Evolutionary conservation across 2,329 filamentous ascomycete species (phyloP).

Genomic region (Paracamarosporium sp.): DNA sequence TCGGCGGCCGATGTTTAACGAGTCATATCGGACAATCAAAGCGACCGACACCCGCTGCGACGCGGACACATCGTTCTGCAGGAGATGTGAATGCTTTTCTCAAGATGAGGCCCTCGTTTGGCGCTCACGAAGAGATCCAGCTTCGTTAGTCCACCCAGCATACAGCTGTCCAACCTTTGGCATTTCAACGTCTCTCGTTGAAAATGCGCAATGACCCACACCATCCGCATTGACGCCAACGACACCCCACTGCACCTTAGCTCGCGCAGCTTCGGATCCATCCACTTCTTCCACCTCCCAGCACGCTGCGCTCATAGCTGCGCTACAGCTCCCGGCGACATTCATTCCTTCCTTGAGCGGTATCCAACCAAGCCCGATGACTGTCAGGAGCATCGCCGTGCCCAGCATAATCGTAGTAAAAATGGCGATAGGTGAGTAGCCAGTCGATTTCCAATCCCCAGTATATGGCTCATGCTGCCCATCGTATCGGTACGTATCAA

Average conservation of each 20-base stretch:
- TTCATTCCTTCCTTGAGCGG: slow-evolving; percentile 79
- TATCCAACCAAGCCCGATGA: slow-evolving; percentile 68
- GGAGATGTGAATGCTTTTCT: too few species aligned
- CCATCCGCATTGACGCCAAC: slow-evolving; percentile 6
- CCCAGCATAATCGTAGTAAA: slow-evolving; percentile 16
- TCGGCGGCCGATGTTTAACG: neutral
- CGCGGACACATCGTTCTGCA: too few species aligned
- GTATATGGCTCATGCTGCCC: neutral
- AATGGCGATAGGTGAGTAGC: slow-evolving; percentile 24
- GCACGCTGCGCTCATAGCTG: slow-evolving; percentile 20
- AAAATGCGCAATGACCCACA: slow-evolving; percentile 16
- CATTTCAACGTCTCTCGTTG: slow-evolving; percentile 7
- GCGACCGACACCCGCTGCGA: neutral
- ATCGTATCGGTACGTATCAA: slow-evolving; percentile 24
- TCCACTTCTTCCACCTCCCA: slow-evolving; percentile 10
- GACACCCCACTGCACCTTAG: slow-evolving; percentile 19
- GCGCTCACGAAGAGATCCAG: neutral
- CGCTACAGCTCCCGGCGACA: slow-evolving; percentile 65
- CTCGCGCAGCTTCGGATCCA: neutral
- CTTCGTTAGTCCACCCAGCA: neutral
- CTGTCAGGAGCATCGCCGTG: slow-evolving; percentile 6
- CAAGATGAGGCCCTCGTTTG: neutral
- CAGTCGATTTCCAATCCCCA: slow-evolving; percentile 9
- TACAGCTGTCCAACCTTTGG: slow-evolving; percentile 6
- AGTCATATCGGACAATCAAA: neutral